A percentile compares a stretch with the other conserved stretches of the same genome.
phyloP scores from a whole-genome alignment of 768 basidiomycete species.

The Russula vinacea region DNA sequence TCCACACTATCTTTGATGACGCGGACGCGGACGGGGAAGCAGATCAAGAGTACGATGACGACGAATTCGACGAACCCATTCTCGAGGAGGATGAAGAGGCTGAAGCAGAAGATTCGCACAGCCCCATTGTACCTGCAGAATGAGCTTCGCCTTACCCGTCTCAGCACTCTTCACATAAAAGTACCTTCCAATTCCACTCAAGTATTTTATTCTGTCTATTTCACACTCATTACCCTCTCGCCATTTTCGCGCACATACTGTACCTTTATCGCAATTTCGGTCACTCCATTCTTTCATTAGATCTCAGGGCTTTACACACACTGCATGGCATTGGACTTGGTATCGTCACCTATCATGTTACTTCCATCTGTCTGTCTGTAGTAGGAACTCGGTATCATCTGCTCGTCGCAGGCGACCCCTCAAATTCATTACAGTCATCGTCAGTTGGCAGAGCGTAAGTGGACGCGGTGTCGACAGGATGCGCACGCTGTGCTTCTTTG shows the following conservation, averaged over 20 bases:
- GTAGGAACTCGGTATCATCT: conserved; percentile 24
- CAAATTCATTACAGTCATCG: background rate
- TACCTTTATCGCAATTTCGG: conserved; percentile 24
- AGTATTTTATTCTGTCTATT: conserved; percentile 9
- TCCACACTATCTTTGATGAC: conserved; percentile 66
- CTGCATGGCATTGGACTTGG: conserved; percentile 23
- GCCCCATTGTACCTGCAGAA: conserved; percentile 4
- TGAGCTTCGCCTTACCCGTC: background rate
- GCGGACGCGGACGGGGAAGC: conserved; percentile 49
- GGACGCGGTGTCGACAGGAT: background rate
- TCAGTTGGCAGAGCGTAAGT: background rate
- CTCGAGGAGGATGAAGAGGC: conserved; percentile 62
- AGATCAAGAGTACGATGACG: conserved; percentile 53
- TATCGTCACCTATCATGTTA: conserved; percentile 24
- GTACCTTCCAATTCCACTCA: conserved; percentile 7
- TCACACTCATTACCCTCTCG: conserved; percentile 12
- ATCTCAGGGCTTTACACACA: conserved; percentile 18
- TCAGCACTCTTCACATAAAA: conserved; percentile 5
- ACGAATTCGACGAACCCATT: conserved; percentile 64
- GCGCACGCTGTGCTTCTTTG: background rate
- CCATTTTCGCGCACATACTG: conserved; percentile 19
- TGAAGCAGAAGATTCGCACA: conserved; percentile 13
- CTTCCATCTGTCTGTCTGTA: conserved; percentile 27
- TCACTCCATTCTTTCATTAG: conserved; percentile 21
- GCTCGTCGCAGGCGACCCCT: conserved; percentile 23